These are phyloP conservation scores for Amanita molliuscula DNA, from an alignment of 768 basidiomycete species.

Conservation along the genomic window DNA sequence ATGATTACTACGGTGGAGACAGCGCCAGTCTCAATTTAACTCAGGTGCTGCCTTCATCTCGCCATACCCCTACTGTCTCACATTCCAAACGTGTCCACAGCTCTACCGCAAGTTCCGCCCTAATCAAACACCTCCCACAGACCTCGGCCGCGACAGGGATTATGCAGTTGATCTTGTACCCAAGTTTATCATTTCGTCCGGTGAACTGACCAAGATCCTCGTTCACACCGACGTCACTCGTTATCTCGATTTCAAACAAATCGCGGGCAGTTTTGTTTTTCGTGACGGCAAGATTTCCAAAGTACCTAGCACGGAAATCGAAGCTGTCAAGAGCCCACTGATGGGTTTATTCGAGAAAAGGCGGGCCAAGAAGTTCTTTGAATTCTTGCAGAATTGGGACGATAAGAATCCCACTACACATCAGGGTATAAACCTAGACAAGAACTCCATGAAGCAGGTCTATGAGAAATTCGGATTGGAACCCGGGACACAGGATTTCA, in stretches of 20 bases:
- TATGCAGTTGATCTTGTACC: conserved; percentile 97
- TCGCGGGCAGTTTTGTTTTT: conserved; percentile 96
- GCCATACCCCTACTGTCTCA: conserved; percentile 5
- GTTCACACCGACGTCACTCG: conserved; percentile 98
- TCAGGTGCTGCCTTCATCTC: conserved; percentile 47
- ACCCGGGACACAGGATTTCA: conserved; percentile 96
- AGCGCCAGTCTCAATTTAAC: conserved; percentile 95
- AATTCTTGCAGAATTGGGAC: conserved; percentile 91
- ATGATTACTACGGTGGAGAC: conserved; percentile 98
- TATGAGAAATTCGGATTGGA: conserved; percentile 98
- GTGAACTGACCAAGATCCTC: conserved; percentile 95
- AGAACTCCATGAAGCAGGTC: conserved; percentile 84
- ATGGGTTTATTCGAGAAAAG: conserved; percentile 99
- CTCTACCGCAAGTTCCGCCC: conserved; percentile 93
- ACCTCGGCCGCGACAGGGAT: conserved; percentile 93
- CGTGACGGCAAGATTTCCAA: conserved; percentile 95
- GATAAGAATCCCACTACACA: conserved; percentile 95
- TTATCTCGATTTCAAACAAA: conserved; percentile 99
- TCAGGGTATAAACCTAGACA: conserved; percentile 88
- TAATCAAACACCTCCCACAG: conserved; percentile 62
- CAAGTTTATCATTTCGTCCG: conserved; percentile 98
- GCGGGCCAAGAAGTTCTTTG: conserved; percentile 96
- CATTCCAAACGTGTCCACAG: conserved; percentile 28
- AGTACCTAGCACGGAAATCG: conserved; percentile 95
- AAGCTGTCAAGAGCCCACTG: conserved; percentile 87